These are phyloP conservation scores for Hamigera avellanea DNA, from an alignment of 495 filamentous ascomycete genomes.

Conservation along the genomic window DNA sequence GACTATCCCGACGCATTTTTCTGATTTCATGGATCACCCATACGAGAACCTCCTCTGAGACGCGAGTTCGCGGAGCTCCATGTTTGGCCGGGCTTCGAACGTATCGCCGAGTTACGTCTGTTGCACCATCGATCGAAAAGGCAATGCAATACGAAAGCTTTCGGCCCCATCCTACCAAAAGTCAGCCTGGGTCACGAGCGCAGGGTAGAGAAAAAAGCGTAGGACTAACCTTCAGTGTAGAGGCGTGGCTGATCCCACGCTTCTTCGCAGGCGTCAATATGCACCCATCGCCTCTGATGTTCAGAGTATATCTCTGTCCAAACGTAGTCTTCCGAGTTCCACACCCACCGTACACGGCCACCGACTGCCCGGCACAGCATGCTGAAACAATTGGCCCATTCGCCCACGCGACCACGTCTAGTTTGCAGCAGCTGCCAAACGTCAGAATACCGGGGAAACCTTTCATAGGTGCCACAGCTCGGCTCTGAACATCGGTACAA, in stretches of 20 bases:
- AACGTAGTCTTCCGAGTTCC: slow-evolving; percentile 94
- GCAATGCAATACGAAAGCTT: slow-evolving; percentile 95
- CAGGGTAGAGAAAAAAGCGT: not conserved
- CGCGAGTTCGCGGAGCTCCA: slow-evolving; percentile 57
- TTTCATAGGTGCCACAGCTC: slow-evolving; percentile 63
- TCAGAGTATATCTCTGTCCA: slow-evolving; percentile 98
- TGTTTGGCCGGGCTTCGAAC: slow-evolving; percentile 70
- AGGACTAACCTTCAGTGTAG: slow-evolving; percentile 68
- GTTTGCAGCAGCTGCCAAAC: slow-evolving; percentile 89
- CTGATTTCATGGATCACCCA: slow-evolving; percentile 87
- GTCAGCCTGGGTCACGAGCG: slow-evolving; percentile 1
- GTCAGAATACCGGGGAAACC: slow-evolving; percentile 91
- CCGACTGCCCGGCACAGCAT: slow-evolving; percentile 95
- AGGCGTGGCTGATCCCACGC: slow-evolving; percentile 90
- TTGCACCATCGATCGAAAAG: slow-evolving; percentile 90
- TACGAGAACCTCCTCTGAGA: slow-evolving; percentile 78
- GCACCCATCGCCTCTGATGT: slow-evolving; percentile 89
- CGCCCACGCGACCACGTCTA: slow-evolving; percentile 71
- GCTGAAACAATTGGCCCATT: slow-evolving; percentile 98
- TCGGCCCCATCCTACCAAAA: slow-evolving; percentile 61
- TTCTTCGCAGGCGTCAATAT: slow-evolving; percentile 91
- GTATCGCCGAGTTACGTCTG: slow-evolving; percentile 92
- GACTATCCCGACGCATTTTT: slow-evolving; percentile 61
- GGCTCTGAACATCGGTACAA: slow-evolving; percentile 70
- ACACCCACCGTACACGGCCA: slow-evolving; percentile 89